Evolutionary conservation across 78 protist species (phyloP).

Genomic region (Bodo saltans): DNA sequence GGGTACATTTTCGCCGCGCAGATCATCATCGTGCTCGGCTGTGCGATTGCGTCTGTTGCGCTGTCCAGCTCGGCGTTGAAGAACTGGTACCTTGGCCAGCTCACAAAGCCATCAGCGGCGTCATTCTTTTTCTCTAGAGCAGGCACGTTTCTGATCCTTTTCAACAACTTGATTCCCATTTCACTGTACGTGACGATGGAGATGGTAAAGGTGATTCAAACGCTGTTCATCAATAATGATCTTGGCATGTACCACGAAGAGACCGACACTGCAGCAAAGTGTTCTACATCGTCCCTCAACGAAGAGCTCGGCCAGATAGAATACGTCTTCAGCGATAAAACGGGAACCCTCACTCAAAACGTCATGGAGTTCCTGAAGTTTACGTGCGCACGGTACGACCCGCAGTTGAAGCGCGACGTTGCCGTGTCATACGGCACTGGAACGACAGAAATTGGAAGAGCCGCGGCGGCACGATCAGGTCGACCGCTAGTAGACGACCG

Average conservation of each 20-base stretch:
- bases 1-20: constrained; percentile 9
- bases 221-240: constrained; percentile 54
- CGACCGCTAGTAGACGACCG: constrained; percentile 10
- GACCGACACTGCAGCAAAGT: constrained; percentile 35
- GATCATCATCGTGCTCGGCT: constrained; percentile 13
- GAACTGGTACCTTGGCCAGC: background rate
- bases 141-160: constrained; percentile 75
- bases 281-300: constrained; percentile 47
- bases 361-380: constrained; percentile 80
- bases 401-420: background rate
- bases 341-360: constrained; percentile 95
- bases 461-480: constrained; percentile 18
- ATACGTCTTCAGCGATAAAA: constrained; percentile 88
- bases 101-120: too few relatives aligned
- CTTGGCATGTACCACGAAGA: constrained; percentile 35
- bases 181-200: constrained; percentile 86
- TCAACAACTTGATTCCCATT: constrained; percentile 80
- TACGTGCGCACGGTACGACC: background rate
- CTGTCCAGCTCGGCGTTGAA: background rate
- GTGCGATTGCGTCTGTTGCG: background rate
- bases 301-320: constrained; percentile 89
- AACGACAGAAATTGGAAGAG: constrained; percentile 35
- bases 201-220: constrained; percentile 67
- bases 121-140: too few relatives aligned
- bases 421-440: constrained; percentile 30